Conservation (phyloP, 305 asterid genomes). For the Fraxinus platypoda region DNA sequence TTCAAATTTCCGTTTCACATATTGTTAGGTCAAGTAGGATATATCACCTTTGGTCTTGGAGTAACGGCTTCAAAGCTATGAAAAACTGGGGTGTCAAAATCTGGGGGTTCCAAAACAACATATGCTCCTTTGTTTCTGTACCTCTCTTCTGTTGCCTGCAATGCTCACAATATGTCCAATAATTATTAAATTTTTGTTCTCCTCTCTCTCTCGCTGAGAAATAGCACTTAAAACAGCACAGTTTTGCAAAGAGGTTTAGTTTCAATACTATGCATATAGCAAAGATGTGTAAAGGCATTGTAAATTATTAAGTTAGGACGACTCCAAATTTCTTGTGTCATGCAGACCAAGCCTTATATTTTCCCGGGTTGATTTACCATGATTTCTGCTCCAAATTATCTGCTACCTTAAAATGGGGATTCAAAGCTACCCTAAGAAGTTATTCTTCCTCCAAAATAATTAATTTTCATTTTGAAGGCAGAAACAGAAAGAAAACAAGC, state of each 20-base stretch:
- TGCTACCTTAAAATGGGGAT: background rate
- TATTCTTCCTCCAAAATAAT: background rate
- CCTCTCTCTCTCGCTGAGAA: background rate
- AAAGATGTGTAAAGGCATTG: background rate
- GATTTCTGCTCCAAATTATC: background rate
- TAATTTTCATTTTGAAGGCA: background rate
- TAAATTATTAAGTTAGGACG: background rate
- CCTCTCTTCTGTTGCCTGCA: conserved; percentile 88
- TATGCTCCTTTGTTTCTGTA: conserved; percentile 87
- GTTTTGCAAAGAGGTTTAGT: background rate
- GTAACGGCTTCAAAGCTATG: conserved; percentile 81
- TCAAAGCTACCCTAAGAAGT: background rate
- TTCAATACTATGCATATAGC: background rate
- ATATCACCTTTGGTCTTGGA: conserved; percentile 84
- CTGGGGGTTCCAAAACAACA: conserved; percentile 74
- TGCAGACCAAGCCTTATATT: background rate
- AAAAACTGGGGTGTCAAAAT: conserved; percentile 63
- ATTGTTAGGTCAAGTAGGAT: conserved; percentile 11
- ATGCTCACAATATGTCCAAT: conserved; percentile 18
- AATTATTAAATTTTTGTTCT: conserved; percentile 16
- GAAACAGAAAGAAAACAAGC: background rate
- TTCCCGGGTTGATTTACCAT: background rate
- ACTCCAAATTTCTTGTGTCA: background rate
- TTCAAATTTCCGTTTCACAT: background rate
- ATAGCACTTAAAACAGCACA: background rate